Base-by-base conservation (phyloP, 1,139 yeast species). In the Torulaspora pretoriensis region DNA sequence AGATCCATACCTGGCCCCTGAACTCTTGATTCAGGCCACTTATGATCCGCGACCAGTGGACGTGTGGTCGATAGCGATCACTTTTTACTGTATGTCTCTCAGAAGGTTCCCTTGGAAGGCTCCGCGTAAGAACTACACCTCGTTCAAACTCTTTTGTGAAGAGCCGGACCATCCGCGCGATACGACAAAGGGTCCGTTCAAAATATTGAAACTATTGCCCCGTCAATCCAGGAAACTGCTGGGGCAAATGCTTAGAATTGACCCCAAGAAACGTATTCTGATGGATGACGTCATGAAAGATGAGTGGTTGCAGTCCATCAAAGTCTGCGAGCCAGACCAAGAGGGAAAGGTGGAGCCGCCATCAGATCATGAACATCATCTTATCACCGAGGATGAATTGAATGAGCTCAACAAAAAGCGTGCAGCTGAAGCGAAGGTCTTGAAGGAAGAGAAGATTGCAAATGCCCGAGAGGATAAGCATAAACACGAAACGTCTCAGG, bases 1-100 rank as follows among this genome's bases (percentile, higher is more conserved):
- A 8, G 94, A 84, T 64, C 94, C 94, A 4, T 84, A 84, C 60
- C 66, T 84, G 53, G 84, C 92, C 0, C 94, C 92, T 0, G 94
- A 84, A 63, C 83, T 84, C 22, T 70, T 83, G 10, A 40, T 48
- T n/a, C 47, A 50, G 25, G 42, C 48, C 19, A 48, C 76, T 2
- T 84, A 83, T 60, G 90, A 83, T 60, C 85, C 92, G 19, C 69
- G 88, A 42, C 76, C 78, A 12, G 85, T 78, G 2, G 94, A 84
- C 61, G 77, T 83, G 14, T 84, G 94, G 94, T 81, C 89, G 1
- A 68, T 82, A 40, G 94, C 89, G 1, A 81, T 84, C 12, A 83
- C 84, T 45, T 84, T 72, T 58, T 81, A 86, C 57, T 83, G 92
- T 63, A 82, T 84, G 88, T 69, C 78, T 6, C 67, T 83, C 46